Base-by-base conservation (phyloP, 2,329 filamentous ascomycete species). In the Aspergillus sergii region DNA sequence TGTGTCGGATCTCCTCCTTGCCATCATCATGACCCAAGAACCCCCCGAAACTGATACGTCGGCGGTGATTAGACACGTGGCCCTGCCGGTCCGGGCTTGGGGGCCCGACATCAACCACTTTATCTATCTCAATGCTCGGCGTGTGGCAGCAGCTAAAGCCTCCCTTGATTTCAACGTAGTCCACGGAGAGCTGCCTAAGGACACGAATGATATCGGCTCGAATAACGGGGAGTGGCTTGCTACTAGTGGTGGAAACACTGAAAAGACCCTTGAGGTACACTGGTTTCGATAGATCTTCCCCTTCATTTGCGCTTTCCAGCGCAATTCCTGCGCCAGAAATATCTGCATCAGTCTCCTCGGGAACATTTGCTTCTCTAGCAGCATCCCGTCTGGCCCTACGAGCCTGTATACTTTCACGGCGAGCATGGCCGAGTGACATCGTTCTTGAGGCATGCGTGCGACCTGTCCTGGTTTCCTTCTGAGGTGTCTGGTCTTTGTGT, bases 251-350 rank as follows among this genome's bases (percentile, higher is more conserved):
- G 4, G 93, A 96, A 59, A 98, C 95, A 72, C 94, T 98, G 81
- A 99, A 98, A 21, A 99, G 84, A 5, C 95, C 95, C 79, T 98
- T 99, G 62, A 99, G 86, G 76, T 91, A 98, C 3, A 98, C 95
- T 0, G 95, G 95, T 76, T 97, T 97, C 16, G 79, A 79, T 59
- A 94, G 89, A 64, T 94, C 87, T 69, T 96, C 93, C 6, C 91
- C 89, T 54, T 80, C 77, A 41, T 80, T 81, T 14, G 78, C 78
- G 57, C 81, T 82, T 46, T 85, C 83, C 21, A 83, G 75, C 30
- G 79, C 82, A 62, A 85, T 83, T 1, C 82, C 80, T 45, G 81
- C 81, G n/a, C 81, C 82, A 21, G 85, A 87, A 30, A 92, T 80
- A 62, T 97, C 93, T 56, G 89, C 86, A 73, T 96, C 93, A 0